Evolutionary conservation across 305 asterid species (phyloP), one percentile per base, ranked within the genome.

Genomic region (Rubia peregrina): DNA sequence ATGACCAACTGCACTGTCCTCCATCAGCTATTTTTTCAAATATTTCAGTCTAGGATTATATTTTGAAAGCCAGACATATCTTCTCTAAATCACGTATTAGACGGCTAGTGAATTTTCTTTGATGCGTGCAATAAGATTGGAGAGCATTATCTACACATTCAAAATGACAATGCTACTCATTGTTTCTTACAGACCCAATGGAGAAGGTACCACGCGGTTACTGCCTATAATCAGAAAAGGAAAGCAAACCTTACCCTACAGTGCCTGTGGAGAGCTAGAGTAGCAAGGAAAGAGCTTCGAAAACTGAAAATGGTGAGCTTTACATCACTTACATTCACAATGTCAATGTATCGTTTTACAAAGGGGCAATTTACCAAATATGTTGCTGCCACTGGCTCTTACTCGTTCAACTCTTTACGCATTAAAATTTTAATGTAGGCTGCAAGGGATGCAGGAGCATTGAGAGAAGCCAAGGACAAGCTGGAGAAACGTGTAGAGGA

Each of bases 361-460:
- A 43, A 19, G 16, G 5, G 33, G 4, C 4, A 44, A 6, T 16
- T 40, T 69, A 21, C 66, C 11, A 42, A 62, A 69, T 26, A 24
- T 17, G 43, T 22, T 61, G 51, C 51, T 49, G 51, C 63, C 46
- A 24, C 26, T 21, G 14, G 21, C 33, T 16, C 42, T 42, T 48
- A 4, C 26, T 63, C 26, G 48, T 55, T 30, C 61, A 26, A 53
- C 26, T 24, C 38, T 17, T 49, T 7, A 48, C 6, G 5, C 10
- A 30, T 43, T 36, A 14, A 78, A 78, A 76, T 59, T 74, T 42
- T 69, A 77, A 56, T 64, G 79, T 92, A 92, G 98, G 97, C 80
- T 78, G 98, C 97, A 80, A 86, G 97, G 76, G 98, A 92, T 68
- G 87, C 98, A 22, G 98, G 98, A 67, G 98, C 98, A 65, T 92